Base-by-base conservation (phyloP, 225 moss, liverwort and hornwort genomes). In the Rhytidiadelphus loreus region DNA sequence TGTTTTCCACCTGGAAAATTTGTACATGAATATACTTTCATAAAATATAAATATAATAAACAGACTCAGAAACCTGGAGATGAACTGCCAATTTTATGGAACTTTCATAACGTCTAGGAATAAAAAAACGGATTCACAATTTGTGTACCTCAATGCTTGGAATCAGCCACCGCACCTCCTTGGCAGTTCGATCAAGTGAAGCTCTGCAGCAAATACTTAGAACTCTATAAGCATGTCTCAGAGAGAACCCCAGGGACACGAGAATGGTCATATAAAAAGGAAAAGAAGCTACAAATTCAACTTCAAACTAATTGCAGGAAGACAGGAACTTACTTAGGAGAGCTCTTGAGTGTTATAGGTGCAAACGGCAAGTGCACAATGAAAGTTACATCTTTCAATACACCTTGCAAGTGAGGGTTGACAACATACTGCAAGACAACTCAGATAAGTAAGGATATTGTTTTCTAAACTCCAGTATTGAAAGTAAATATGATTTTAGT, bases 331-430 rank as follows among this genome's bases (percentile, higher is more conserved):
- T 86, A 93, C 98, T 95, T 96, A 64, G 97, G 97, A 85, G 96
- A 95, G 93, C 96, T 97, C 95, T 99, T 99, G 80, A 99, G 90
- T 43, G 95, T 96, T 57, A 96, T 96, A 58, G 99, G 99, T 75
- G 96, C 92, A 76, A 97, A 99, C 22, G 99, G 99, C 82, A 99
- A 93, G 88, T 88, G 92, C 74, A 97, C 94, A 86, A 95, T 92
- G 92, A 99, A 97, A 64, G 88, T 90, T 37, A 97, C 96, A 91
- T 99, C 95, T 83, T 95, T 94, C 89, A 99, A 94, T 28, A 95
- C 92, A 86, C 96, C 94, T 87, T 92, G 94, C 92, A 99, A 89
- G 89, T 95, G 96, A 80, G 99, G 99, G 86, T 99, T 99, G 83
- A 96, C 93, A 81, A 96, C 95, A 90, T 95, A 99, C 97, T 99